phyloP scores from a whole-genome alignment of 2,329 filamentous ascomycete species.

The Falciphora oryzae region DNA sequence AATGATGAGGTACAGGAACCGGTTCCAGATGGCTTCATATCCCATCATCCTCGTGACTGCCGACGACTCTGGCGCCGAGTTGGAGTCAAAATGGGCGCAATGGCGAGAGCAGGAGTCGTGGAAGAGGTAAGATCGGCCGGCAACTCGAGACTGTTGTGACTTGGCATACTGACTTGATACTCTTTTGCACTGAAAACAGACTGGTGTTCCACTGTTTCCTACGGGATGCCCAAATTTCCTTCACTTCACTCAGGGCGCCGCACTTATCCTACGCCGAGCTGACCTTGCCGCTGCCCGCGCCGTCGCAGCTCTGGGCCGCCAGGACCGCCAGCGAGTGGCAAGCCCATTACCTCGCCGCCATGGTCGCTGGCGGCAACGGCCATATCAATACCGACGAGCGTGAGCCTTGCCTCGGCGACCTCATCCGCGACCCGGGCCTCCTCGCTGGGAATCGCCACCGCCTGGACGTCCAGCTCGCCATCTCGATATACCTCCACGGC shows the following conservation, averaged over 20 bases:
- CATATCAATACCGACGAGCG: slow-evolving; percentile 16
- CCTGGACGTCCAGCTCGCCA: slow-evolving; percentile 51
- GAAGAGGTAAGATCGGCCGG: slow-evolving; percentile 42
- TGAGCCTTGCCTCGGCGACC: slow-evolving; percentile 45
- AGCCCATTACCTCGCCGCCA: slow-evolving; percentile 42
- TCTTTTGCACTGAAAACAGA: slow-evolving; percentile 24
- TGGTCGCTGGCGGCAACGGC: slow-evolving; percentile 31
- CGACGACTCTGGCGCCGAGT: slow-evolving; percentile 47
- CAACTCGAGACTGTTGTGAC: background rate
- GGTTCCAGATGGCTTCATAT: slow-evolving; percentile 52
- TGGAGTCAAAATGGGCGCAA: slow-evolving; percentile 59
- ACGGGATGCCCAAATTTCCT: slow-evolving; percentile 61
- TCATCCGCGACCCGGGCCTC: slow-evolving; percentile 50
- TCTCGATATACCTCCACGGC: slow-evolving; percentile 57
- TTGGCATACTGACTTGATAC: background rate
- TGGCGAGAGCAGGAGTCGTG: slow-evolving; percentile 63
- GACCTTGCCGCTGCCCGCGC: slow-evolving; percentile 57
- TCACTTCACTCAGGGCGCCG: slow-evolving; percentile 59
- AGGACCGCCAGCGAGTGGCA: slow-evolving; percentile 61
- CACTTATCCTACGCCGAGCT: slow-evolving; percentile 65
- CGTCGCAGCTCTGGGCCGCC: slow-evolving; percentile 60
- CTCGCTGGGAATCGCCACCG: slow-evolving; percentile 41
- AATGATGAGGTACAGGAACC: slow-evolving; percentile 52
- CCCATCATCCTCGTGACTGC: slow-evolving; percentile 42
- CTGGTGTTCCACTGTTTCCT: slow-evolving; percentile 61